phyloP scores from a whole-genome alignment of 139 green algal species.

The Closterium sp. region DNA sequence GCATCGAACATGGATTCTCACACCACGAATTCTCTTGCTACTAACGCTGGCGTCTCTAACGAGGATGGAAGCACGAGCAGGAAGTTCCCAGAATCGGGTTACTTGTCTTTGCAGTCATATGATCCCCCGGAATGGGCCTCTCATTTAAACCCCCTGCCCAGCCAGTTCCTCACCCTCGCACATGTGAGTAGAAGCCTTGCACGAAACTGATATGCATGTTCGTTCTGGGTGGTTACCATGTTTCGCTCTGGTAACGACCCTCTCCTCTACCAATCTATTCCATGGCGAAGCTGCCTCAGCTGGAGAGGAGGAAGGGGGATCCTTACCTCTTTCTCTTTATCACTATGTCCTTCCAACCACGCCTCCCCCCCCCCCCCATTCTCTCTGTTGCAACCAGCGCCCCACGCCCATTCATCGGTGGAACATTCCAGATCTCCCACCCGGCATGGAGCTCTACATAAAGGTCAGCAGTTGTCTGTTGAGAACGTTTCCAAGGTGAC shows the following conservation, averaged over 20 bases:
- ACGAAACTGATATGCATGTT: too few relatives aligned
- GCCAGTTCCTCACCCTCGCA: neutral
- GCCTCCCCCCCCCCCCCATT: too few relatives aligned
- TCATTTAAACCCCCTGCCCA: neutral
- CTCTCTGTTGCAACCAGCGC: neutral
- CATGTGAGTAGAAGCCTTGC: neutral
- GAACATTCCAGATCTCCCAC: too few relatives aligned
- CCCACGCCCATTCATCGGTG: conserved; percentile 70
- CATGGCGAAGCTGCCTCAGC: conserved; percentile 56
- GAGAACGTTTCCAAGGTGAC: too few relatives aligned
- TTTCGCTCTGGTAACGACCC: too few relatives aligned
- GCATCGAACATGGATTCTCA: neutral
- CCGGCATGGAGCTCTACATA: too few relatives aligned
- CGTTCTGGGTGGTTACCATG: too few relatives aligned
- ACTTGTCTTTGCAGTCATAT: neutral
- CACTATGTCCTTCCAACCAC: too few relatives aligned
- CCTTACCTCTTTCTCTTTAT: too few relatives aligned
- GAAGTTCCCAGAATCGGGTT: neutral
- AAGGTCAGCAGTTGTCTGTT: too few relatives aligned
- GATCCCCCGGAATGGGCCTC: neutral
- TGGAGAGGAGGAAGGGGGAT: too few relatives aligned
- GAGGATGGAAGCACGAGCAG: neutral
- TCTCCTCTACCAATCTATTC: too few relatives aligned
- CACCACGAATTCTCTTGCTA: neutral
- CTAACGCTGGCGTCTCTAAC: neutral